Conservation (phyloP, 345 rosid species). For the Linum tenue region DNA sequence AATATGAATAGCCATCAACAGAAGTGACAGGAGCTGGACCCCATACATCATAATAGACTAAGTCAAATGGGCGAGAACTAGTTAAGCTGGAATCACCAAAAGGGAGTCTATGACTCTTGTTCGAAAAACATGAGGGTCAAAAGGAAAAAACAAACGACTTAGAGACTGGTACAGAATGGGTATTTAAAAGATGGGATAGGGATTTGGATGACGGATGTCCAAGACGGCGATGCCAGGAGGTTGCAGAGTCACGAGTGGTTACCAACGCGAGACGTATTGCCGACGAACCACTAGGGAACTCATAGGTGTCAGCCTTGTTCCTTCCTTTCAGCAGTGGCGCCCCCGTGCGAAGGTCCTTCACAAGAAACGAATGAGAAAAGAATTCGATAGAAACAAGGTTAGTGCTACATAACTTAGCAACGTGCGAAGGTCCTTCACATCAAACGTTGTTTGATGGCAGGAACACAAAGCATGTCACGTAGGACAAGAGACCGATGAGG, state of each 20-base stretch:
- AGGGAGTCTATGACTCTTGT: neutral
- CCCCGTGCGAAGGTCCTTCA: too few species aligned
- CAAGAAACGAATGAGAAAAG: neutral
- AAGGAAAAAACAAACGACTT: neutral
- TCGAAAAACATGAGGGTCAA: neutral
- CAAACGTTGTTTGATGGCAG: neutral
- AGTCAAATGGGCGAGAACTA: neutral
- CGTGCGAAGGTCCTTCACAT: too few species aligned
- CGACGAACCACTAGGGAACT: neutral
- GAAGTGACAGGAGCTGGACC: neutral
- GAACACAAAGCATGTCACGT: neutral
- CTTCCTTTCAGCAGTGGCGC: too few species aligned
- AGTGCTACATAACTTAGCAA: neutral
- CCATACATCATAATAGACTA: neutral
- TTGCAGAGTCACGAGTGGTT: neutral
- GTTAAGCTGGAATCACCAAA: too few species aligned
- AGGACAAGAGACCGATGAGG: too few species aligned
- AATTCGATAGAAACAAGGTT: neutral
- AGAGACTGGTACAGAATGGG: neutral
- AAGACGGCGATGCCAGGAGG: too few species aligned
- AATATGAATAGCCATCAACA: too few species aligned
- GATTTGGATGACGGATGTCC: too few species aligned
- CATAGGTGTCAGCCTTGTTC: too few species aligned
- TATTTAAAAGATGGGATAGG: neutral
- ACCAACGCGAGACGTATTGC: neutral